Base-by-base conservation (phyloP, 371 early-diverging fungal genomes). In the Mucor mucedo region DNA sequence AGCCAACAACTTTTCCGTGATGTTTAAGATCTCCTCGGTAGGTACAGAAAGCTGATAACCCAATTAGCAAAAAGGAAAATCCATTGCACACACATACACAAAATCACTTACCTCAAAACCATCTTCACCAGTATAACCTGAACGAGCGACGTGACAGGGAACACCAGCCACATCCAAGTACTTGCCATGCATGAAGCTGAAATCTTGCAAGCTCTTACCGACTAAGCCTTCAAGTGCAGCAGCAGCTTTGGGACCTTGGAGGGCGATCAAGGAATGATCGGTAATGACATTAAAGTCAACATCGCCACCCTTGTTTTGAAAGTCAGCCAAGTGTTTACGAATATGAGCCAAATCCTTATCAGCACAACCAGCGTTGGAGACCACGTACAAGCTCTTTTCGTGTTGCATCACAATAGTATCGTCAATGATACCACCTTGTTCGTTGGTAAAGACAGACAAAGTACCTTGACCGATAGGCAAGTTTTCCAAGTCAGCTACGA, bases 91-190 rank as follows among this genome's bases (percentile, higher is more conserved):
- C 28, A 16, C 28, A 50, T 30, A 27, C 30, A 28, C 10, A 27
- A 32, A 27, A 13, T 29, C 16, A 56, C 62, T 55, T 71, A 93
- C 92, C 85, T 98, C 99, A 71, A 98, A 98, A n/a, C 99, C 99
- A 78, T 98, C 99, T 78, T 98, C 99, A 55, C 99, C 99, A 58
- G 99, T 98, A 83, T 98, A 98, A 27, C 99, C 99, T 38, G 94
- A 95, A 44, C 99, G 91, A 41, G 98, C 93, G 35, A 97, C 89
- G 67, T 95, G 95, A 70, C 91, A 91, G 10, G 86, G 86, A 28
- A 93, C 82, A 56, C 95, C 95, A 50, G 82, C 85, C 57, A 98
- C 75, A 5, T 87, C 87, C 74, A 95, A 74, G 62, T 75, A 66
- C 55, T 84, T 79, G 11, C 89, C 90, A 28, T 89, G 88, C 99